Base-by-base conservation (phyloP, 78 protist genomes). In the Pigoraptor vietnamica region DNA sequence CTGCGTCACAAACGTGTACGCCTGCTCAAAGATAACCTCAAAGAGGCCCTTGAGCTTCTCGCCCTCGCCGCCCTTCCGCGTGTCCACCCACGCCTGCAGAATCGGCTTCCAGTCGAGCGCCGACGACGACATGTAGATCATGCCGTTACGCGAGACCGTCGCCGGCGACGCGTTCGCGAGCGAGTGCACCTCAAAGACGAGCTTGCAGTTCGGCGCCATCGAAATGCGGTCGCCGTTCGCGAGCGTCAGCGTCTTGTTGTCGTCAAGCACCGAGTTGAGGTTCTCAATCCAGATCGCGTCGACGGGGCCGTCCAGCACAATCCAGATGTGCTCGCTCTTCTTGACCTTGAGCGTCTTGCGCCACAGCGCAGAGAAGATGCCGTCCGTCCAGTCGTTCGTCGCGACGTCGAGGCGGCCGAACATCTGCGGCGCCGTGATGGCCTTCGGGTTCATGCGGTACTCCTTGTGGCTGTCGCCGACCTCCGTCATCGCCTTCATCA, bases 241-340 rank as follows among this genome's bases (percentile, higher is more conserved):
- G 35, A 99, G 96, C 24, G 99, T 99, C 32, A 99, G 93, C 84
- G 98, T 88, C 92, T 94, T 94, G 97, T 98, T 98, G 94, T 99
- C 99, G 94, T 99, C 99, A 24, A 99, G 95, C 40, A 99, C 97
- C 2, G 97, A 38, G 95, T 99, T 99, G 40, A 99, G 94, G 93
- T 97, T 98, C 94, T 99, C 99, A 29, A 99, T 99, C 99, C 99
- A 98, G 88, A 98, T 99, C 0, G 99, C 98, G 92, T 98, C 99
- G 36, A 99, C 98, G 91, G 98, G 99, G 35, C 99, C 99, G 86
- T 99, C 99, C 39, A 98, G 95, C 56, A 99, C 91, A 83, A 99
- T 98, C 99, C 99, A 99, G 81, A 98, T 99, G 83, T 95, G 92
- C 90, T 95, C 99, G 84, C 94, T 96, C n/a, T 95, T 93, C 40